Evolutionary conservation across 2,329 filamentous ascomycete species (phyloP), one percentile per base, ranked within the genome.

Genomic region (Pseudocercospora cruenta): DNA sequence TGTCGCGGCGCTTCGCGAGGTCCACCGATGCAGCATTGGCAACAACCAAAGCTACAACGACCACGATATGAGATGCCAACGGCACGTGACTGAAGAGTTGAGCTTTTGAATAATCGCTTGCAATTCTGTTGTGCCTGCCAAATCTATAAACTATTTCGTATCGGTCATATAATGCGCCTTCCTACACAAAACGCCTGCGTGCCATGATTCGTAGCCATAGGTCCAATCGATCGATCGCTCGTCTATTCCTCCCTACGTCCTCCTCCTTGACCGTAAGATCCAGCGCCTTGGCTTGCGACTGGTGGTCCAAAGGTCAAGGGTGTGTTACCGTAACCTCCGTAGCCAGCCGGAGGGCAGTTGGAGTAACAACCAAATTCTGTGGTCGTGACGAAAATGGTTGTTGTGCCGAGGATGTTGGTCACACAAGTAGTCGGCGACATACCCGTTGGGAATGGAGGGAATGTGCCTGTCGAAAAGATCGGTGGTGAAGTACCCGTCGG

Each of bases 361-460:
- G 62, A 60, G 33, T 68, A 69, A 53, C 71, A 73, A 26, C 67
- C 71, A 19, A 60, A 71, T 31, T 66, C 53, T 16, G 71, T 73
- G 43, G 67, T 58, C 3, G 71, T 73, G 12, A 60, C 68, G 53
- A 64, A 72, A 19, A 73, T 70, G 24, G 71, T 73, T 3, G 67
- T 72, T 21, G 71, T 73, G 26, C 70, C 70, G 47, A 70, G 49
- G 43, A 65, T 69, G 58, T 67, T 68, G 21, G 66, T 72, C 22
- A 69, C 69, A 62, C 70, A 73, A 53, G 65, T 69, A 22, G 54
- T 68, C 8, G 51, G 54, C 33, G 61, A 49, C n/a, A 60, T 28
- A 8, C 55, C 58, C 14, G 68, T 70, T 19, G 70, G 69, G 58
- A 64, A 68, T 3, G 69, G 67, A 9, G 66, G 69, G 58, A 65